Base-by-base conservation (phyloP, 2,329 filamentous ascomycete species). In the Neodidymelliopsis sp. region DNA sequence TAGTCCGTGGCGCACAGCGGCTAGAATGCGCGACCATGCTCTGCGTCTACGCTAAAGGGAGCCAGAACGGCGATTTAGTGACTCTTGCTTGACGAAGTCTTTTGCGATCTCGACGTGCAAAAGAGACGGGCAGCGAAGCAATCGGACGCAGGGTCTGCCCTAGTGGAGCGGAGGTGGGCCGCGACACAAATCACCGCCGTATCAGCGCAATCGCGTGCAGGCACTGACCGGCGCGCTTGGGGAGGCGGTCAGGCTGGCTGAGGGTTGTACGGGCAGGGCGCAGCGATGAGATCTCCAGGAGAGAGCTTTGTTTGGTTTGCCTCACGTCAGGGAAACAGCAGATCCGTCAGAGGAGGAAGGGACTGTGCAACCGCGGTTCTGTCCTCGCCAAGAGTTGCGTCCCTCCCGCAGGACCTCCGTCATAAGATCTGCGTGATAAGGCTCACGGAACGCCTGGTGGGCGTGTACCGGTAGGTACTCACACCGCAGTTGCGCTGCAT, bases 111-210 rank as follows among this genome's bases (percentile, higher is more conserved):
- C 35, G 47, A 29, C 47, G 40, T 38, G 39, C 18, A 33, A n/a
- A 43, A 43, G 47, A 45, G 35, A 36, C 29, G 20, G 35, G 24
- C 16, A 25, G 28, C 24, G 15, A 38, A 28, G 28, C 20, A 35
- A 29, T 31, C 36, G 22, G 29, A 50, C 40, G 47, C 47, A 50
- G 47, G 47, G 47, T 50, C 47, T 41, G 29, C 47, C 24, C 24
- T 39, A 50, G 25, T 48, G 29, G 39, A 39, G 34, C 28, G 34
- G 28, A 40, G 34, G 43, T 39, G 47, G 41, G 47, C 30, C 30
- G 12, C 5, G 20, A 27, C 20, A 24, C 40, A 29, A 45, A 45
- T 45, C 40, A 37, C 23, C 22, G 36, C 47, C 30, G 15, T 38
- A 11, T 25, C 12, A 12, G 7, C 18, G 24, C 16, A 13, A 34